These are phyloP conservation scores for Syzygium aromaticum DNA, from an alignment of 345 rosid genomes.

Conservation along the genomic window DNA sequence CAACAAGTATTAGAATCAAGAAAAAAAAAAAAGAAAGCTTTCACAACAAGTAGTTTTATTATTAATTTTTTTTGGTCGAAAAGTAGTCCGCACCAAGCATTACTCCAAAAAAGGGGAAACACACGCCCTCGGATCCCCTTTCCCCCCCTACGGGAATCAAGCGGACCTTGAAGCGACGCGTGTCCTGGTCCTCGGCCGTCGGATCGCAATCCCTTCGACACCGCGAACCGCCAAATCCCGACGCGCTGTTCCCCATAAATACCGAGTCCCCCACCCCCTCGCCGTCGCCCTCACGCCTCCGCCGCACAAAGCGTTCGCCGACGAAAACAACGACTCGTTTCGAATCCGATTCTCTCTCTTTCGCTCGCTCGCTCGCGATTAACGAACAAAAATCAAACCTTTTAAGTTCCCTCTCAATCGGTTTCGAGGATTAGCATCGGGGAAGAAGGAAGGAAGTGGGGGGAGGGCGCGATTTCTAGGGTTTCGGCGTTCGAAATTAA, in stretches of 20 bases:
- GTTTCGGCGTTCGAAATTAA: not conserved
- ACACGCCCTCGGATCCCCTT: not conserved
- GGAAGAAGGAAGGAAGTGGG: not conserved
- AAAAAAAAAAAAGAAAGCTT: too few species aligned
- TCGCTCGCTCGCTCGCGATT: not conserved
- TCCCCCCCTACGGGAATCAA: not conserved
- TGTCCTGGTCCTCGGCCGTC: not conserved
- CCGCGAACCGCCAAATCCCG: not conserved
- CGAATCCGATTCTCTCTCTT: not conserved
- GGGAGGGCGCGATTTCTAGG: not conserved
- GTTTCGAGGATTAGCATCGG: not conserved
- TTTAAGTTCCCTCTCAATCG: not conserved
- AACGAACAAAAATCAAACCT: not conserved
- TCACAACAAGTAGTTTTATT: too few species aligned
- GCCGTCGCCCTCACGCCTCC: not conserved
- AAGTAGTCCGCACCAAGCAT: too few species aligned
- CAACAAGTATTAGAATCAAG: not conserved
- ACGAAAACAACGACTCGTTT: not conserved
- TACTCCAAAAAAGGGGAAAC: too few species aligned
- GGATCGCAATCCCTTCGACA: not conserved
- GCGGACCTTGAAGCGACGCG: not conserved
- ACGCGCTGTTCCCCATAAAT: not conserved
- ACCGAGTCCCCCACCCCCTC: not conserved
- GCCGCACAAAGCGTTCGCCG: not conserved
- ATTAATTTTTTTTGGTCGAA: too few species aligned